Evolutionary conservation across 345 rosid species (phyloP).

Genomic region (Syzygium aqueum): DNA sequence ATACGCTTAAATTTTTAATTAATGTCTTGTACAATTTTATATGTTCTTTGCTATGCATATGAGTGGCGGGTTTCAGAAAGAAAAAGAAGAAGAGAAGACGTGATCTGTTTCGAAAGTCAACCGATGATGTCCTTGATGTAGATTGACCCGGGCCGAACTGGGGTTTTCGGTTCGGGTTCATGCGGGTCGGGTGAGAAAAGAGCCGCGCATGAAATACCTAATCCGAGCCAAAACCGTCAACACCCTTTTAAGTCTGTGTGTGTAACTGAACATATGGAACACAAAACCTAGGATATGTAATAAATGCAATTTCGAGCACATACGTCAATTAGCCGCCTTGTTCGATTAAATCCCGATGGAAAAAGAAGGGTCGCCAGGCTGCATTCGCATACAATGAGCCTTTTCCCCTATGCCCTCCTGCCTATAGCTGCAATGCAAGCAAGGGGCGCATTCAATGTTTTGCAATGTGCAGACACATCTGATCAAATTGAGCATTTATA

Average conservation of each 20-base stretch:
- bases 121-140: background rate
- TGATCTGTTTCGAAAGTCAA: background rate
- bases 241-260: background rate
- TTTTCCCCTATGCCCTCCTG: background rate
- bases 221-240: background rate
- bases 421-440: background rate
- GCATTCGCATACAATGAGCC: background rate
- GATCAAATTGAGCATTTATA: background rate
- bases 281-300: background rate
- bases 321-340: background rate
- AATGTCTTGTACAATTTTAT: background rate
- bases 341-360: background rate
- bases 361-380: background rate
- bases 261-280: background rate
- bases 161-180: background rate
- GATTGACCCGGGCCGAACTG: too few species aligned
- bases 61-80: background rate
- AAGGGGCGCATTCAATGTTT: background rate
- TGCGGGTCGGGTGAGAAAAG: background rate
- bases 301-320: background rate
- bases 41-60: background rate
- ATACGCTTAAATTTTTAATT: background rate
- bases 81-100: background rate
- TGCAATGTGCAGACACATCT: background rate
- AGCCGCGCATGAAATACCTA: background rate